These are phyloP conservation scores for Blechomonas ayalai DNA, from an alignment of 208 protist species.

Conservation along the genomic window DNA sequence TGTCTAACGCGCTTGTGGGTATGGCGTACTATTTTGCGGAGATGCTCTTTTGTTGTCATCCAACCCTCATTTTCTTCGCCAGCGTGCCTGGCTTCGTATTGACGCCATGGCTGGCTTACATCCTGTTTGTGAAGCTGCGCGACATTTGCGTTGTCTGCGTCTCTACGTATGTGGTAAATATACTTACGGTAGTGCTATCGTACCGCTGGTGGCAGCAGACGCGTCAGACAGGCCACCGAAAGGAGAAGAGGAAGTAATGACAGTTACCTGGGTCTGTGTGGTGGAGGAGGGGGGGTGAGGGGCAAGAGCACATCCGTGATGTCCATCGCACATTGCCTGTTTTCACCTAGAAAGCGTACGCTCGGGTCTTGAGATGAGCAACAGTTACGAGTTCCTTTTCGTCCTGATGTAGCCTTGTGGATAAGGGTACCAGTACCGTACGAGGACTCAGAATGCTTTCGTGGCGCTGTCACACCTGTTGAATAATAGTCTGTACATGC, in stretches of 20 bases:
- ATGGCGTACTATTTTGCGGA: slow-evolving; percentile 53
- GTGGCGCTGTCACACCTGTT: too few species aligned
- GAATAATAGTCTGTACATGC: too few species aligned
- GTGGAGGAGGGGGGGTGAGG: not conserved
- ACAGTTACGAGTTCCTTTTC: too few species aligned
- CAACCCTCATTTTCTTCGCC: slow-evolving; percentile 28
- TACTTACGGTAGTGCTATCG: slow-evolving; percentile 22
- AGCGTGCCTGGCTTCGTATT: slow-evolving; percentile 25
- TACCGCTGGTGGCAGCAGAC: slow-evolving; percentile 27
- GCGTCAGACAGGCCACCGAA: not conserved
- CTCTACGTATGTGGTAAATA: slow-evolving; percentile 71
- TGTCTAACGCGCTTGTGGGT: slow-evolving; percentile 51
- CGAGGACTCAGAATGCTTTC: too few species aligned
- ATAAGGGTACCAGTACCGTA: too few species aligned
- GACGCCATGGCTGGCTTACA: slow-evolving; percentile 34
- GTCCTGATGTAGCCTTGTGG: too few species aligned
- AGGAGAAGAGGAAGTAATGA: slow-evolving; percentile 1
- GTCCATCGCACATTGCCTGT: too few species aligned
- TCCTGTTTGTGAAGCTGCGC: slow-evolving; percentile 40
- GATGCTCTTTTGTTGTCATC: slow-evolving; percentile 23
- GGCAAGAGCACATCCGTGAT: not conserved
- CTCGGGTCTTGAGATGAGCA: too few species aligned
- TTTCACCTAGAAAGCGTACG: too few species aligned
- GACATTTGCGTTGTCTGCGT: slow-evolving; percentile 69
- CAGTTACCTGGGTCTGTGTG: too few species aligned